phyloP scores from a whole-genome alignment of 2,329 filamentous ascomycete genomes.

The Penicillium sp. region DNA sequence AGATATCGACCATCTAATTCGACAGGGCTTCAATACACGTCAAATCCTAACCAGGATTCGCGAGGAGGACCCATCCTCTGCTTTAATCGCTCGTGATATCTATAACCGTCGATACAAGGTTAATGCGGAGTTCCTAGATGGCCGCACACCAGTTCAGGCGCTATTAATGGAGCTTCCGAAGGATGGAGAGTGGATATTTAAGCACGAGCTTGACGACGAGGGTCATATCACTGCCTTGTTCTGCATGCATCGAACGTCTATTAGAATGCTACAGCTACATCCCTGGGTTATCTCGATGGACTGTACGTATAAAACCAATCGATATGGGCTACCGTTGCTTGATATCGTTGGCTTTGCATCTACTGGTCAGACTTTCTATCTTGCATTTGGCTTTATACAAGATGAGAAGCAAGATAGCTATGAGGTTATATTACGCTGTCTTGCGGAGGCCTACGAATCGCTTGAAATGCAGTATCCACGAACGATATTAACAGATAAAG shows the following conservation, averaged over 20 bases:
- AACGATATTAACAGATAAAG: neutral
- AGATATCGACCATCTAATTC: too few relatives aligned
- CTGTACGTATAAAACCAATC: neutral
- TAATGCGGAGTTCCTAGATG: neutral
- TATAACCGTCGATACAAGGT: slow-evolving; percentile 5
- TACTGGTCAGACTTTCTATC: neutral
- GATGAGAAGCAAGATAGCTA: neutral
- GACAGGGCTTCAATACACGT: too few relatives aligned
- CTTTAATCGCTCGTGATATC: neutral
- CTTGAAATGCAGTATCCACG: neutral
- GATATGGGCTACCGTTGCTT: neutral
- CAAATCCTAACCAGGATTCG: too few relatives aligned
- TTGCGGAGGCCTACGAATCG: neutral
- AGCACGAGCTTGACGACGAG: neutral
- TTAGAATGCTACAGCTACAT: neutral
- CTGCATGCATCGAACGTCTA: neutral
- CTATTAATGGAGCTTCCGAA: neutral
- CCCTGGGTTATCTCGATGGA: neutral
- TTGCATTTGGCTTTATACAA: neutral
- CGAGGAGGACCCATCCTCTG: too few relatives aligned
- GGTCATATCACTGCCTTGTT: neutral
- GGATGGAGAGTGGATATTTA: neutral
- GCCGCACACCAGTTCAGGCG: neutral
- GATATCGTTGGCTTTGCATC: neutral
- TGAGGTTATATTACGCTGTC: neutral